Evolutionary conservation across 306 rosid species (phyloP), one percentile per base, ranked within the genome.

Genomic region (Urtica urens): DNA sequence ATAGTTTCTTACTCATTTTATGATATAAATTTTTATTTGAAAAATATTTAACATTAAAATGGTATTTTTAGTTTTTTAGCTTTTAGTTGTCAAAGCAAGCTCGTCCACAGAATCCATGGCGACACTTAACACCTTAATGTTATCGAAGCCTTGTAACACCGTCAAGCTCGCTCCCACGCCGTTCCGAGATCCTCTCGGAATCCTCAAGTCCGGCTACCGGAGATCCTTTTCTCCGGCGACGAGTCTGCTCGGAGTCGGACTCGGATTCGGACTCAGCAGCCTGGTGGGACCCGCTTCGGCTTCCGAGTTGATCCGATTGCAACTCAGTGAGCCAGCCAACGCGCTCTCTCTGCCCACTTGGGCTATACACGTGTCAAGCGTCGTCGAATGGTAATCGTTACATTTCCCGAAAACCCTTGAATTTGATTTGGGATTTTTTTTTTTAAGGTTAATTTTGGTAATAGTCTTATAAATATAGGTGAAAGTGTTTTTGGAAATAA

Each of bases 271-370:
- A 11, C 51, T 85, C 27, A 61, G 55, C 59, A 61, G 55, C 59
- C 53, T 70, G 21, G 53, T 70, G 10, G 93, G 73, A 30, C 69
- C 83, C 8, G 77, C 79, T 58, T 70, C 78, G 14, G 75, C 75
- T 38, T 57, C 71, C 18, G 75, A 69, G 59, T 60, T 80, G 28
- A 73, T 59, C 3, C 50, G 44, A 6, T 23, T 66, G 67, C 75
- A 74, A 24, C 68, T 84, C 27, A 64, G 62, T 6, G 99, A 85
- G 69, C 99, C 99, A 31, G 22, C 76, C 51, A 90, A 90, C 66
- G 94, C 95, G 13, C 95, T 90, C 28, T 90, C 99, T 47, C 62
- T 90, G 57, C 96, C 96, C 59, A 90, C 99, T 1, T 90, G 96
- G 96, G 87, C 99, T 53, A 35, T 85, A 22, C 99, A 90, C 22